Evolutionary conservation across 139 green algal genomes (phyloP), one percentile per base, ranked within the genome.

Genomic region (Tetratostichococcus sp.): DNA sequence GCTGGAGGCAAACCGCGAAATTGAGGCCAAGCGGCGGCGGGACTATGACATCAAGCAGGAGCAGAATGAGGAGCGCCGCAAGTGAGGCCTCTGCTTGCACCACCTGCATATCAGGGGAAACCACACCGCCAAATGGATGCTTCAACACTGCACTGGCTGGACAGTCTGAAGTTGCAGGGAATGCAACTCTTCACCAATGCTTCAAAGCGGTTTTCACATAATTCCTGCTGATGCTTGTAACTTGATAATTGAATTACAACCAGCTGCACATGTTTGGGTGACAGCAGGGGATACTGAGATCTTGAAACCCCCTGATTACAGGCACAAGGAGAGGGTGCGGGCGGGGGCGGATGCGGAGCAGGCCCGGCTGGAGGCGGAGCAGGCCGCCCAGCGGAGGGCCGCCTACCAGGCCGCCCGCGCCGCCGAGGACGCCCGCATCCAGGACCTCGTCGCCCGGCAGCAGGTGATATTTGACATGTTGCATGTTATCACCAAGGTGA

Each of bases 301-400:
- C n/a, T n/a, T n/a, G n/a, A n/a, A n/a, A 66, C 58, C 58, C 6
- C 58, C 23, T 30, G 23, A 17, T n/a, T 30, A 33, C 58, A 85
- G 87, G 74, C 69, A 79, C 23, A 76, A 86, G 62, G 85, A 87
- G 72, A 74, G 75, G 69, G 35, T 69, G 19, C 69, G 80, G 32
- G 42, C 79, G 58, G 5, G 1, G 22, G 75, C 84, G 42, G 83
- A 84, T 42, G 75, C 58, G 62, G 77, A 80, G 35, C 75, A 84
- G 72, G 23, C 72, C n/a, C 65, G 43, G n/a, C 50, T 65, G n/a
- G 80, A 89, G 73, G 73, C 75, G 33, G 70, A 79, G 69, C 71
- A 79, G 3, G 87, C 90, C 71, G 81, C 84, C 73, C 69, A 76
- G 72, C 82, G 89, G 35, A 87, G 86, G 78, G 59, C 67, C 6